Evolutionary conservation across 768 basidiomycete species (phyloP), one percentile per base, ranked within the genome.

Genomic region (Tylopilus vinaceipallidus): DNA sequence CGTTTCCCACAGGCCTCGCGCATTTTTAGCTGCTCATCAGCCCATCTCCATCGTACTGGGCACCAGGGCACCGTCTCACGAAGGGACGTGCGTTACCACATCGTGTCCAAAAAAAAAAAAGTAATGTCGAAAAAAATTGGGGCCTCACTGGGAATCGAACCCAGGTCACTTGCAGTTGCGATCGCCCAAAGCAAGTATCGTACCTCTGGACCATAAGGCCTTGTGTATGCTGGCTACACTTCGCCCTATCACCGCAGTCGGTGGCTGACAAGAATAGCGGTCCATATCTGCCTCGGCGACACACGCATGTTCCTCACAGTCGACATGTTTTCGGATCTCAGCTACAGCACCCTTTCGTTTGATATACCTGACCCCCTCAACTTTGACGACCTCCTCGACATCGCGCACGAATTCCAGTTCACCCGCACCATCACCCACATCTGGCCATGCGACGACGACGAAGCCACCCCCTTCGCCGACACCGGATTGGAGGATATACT

Each of bases 141-240:
- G 67, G 69, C 69, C 64, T 60, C 52, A 53, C 69, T 63, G 69
- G 62, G 66, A 70, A 66, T 69, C 64, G 68, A 68, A 68, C 67
- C 65, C 64, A 69, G 64, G 67, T 54, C 67, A 71, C 67, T 70
- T 66, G 64, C 59, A 66, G 7, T 64, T 59, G 64, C 32, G 47
- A 29, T 0, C n/a, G 35, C 66, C 66, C 66, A 67, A 68, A 70
- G 66, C 68, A 67, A 69, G 62, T 67, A 65, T 65, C 65, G 68
- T 68, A 68, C 67, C 69, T 70, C 67, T 69, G 54, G 68, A 67
- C 68, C 54, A 68, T 54, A 63, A 62, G 65, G 67, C 65, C 57
- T 1, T 2, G 24, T 3, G 4, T 6, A 7, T 4, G 2, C 4
- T 6, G 1, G 2, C 3, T 6, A 2, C 13, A 6, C 6, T 10